Percentiles rank a stretch among this genome's conserved stretches.
These are phyloP conservation scores for Cornus suecica DNA, from an alignment of 148 eudicot species.

Conservation along the genomic window DNA sequence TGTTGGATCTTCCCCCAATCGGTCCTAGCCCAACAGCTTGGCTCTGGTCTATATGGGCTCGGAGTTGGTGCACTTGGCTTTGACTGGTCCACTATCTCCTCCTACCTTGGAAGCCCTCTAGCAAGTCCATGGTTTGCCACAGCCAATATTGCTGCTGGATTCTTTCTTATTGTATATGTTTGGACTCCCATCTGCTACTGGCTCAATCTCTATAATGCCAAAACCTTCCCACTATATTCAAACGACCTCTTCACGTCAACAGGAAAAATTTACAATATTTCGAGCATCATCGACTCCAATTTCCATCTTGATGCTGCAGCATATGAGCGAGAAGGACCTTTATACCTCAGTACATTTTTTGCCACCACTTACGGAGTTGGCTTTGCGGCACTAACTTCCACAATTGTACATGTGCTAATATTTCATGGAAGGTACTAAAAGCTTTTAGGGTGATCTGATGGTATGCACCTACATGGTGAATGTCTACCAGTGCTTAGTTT, in stretches of 20 bases:
- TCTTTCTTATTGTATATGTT: conserved; percentile 70
- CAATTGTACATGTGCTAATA: conserved; percentile 71
- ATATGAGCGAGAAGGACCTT: conserved; percentile 68
- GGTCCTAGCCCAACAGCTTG: conserved; percentile 82
- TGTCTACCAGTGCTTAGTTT: too few relatives aligned
- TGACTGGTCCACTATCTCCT: conserved; percentile 91
- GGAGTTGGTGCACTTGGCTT: conserved; percentile 77
- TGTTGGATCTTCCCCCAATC: conserved; percentile 89
- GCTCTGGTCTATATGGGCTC: conserved; percentile 84
- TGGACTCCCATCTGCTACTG: conserved; percentile 71
- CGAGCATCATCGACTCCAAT: conserved; percentile 66
- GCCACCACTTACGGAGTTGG: conserved; percentile 97
- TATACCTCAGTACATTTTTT: conserved; percentile 84
- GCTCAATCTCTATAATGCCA: conserved; percentile 76
- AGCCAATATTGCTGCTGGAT: conserved; percentile 92
- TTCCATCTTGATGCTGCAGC: conserved; percentile 75
- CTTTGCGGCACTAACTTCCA: conserved; percentile 82
- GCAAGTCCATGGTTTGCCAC: conserved; percentile 99
- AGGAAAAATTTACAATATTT: conserved; percentile 69
- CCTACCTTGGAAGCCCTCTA: conserved; percentile 95
- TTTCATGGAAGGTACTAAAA: conserved; percentile 93
- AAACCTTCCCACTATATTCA: conserved; percentile 82
- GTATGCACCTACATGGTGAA: too few relatives aligned
- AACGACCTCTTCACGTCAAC: conserved; percentile 49
- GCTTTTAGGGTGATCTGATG: too few relatives aligned